phyloP scores from a whole-genome alignment of 2,329 filamentous ascomycete genomes.

The Fusarium burgessii region DNA sequence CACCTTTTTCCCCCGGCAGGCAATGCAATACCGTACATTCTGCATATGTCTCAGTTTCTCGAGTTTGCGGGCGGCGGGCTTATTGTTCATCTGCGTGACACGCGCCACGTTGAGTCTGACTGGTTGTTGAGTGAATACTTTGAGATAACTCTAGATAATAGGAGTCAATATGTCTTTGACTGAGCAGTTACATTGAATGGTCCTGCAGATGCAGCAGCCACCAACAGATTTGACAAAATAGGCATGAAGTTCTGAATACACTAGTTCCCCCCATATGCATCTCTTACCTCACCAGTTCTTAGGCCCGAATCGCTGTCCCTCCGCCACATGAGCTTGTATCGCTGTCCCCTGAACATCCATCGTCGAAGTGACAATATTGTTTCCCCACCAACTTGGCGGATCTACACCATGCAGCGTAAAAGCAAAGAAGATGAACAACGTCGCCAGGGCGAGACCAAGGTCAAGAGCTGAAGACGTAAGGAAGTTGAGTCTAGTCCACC shows the following conservation, averaged over 20 bases:
- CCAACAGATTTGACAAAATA: slow-evolving; percentile 4
- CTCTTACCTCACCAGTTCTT: slow-evolving; percentile 57
- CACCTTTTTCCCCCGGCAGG: neutral
- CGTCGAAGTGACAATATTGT: slow-evolving; percentile 67
- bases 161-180: slow-evolving; percentile 7
- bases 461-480: slow-evolving; percentile 77
- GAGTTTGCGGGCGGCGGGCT: slow-evolving; percentile 3
- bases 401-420: slow-evolving; percentile 72
- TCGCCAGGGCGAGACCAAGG: slow-evolving; percentile 74
- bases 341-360: slow-evolving; percentile 72
- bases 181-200: neutral
- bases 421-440: slow-evolving; percentile 77
- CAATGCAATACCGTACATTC: neutral
- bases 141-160: neutral
- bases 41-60: slow-evolving; percentile 1
- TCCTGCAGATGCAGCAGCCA: slow-evolving; percentile 7
- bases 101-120: slow-evolving; percentile 7
- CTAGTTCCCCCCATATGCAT: neutral
- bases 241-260: neutral
- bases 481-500: slow-evolving; percentile 82
- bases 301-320: slow-evolving; percentile 73
- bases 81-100: slow-evolving; percentile 18
- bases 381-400: slow-evolving; percentile 78
- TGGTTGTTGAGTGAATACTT: neutral
- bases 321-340: slow-evolving; percentile 63